These are phyloP conservation scores for Zea luxurians DNA, from an alignment of 176 grass and related monocot species.

Conservation along the genomic window DNA sequence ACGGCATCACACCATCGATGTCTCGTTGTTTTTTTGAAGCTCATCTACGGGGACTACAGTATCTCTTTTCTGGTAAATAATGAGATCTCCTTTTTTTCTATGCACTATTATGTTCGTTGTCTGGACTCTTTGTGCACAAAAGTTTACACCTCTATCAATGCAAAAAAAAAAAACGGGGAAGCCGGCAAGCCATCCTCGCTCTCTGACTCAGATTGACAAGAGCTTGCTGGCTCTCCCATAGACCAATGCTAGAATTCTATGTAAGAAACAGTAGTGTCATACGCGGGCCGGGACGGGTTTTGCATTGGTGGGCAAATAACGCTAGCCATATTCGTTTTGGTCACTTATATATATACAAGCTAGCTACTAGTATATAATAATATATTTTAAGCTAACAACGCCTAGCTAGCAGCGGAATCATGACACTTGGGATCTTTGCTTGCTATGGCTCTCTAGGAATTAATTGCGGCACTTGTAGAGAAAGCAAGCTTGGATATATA, in stretches of 20 bases:
- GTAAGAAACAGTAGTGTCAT: constrained; percentile 22
- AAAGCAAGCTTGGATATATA: constrained; percentile 14
- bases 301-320: constrained; percentile 19
- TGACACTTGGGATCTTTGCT: neutral
- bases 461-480: neutral
- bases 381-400: constrained; percentile 1
- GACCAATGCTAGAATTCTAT: constrained; percentile 20
- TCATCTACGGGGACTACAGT: neutral
- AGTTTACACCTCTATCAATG: neutral
- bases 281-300: neutral
- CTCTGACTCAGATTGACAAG: neutral
- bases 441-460: neutral
- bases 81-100: neutral
- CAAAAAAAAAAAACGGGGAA: neutral
- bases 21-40: neutral
- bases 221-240: neutral
- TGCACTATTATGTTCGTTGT: neutral
- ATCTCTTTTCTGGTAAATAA: neutral
- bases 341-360: neutral
- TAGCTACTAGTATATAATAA: neutral
- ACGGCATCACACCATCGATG: neutral
- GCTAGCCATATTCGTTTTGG: constrained; percentile 27
- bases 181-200: neutral
- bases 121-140: constrained; percentile 14
- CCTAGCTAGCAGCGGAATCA: constrained; percentile 12